A percentile compares a stretch with the other conserved stretches of the same genome.
Conservation (phyloP, 2,329 filamentous ascomycete species). For the Sordariomycetes sp. region DNA sequence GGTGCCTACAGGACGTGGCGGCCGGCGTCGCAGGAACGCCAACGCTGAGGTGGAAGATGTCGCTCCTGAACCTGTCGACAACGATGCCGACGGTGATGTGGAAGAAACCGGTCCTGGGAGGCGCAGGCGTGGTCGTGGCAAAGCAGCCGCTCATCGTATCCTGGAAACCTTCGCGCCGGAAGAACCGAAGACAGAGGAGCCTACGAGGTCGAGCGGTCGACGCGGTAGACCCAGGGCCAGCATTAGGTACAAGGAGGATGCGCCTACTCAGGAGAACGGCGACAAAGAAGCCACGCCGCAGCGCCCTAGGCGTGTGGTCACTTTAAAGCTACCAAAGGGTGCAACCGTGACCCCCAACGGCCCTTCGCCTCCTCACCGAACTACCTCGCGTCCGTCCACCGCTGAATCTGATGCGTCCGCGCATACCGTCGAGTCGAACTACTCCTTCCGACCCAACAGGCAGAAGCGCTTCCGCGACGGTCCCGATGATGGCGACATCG, state of each 20-base stretch:
- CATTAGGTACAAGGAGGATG: too few species aligned
- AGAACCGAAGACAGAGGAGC: too few species aligned
- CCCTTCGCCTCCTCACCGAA: too few species aligned
- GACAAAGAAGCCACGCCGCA: too few species aligned
- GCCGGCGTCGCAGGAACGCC: slow-evolving; percentile 21
- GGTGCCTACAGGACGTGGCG: slow-evolving; percentile 19
- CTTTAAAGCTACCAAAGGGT: slow-evolving; percentile 29
- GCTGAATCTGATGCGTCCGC: slow-evolving; percentile 42
- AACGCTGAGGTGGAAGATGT: slow-evolving; percentile 16
- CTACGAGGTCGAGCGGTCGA: too few species aligned
- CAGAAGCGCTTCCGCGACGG: slow-evolving; percentile 44
- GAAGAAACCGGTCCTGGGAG: slow-evolving; percentile 8
- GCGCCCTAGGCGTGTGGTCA: too few species aligned
- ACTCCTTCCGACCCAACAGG: slow-evolving; percentile 45
- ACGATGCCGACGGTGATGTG: slow-evolving; percentile 21
- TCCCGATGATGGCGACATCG: slow-evolving; percentile 29
- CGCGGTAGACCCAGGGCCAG: too few species aligned
- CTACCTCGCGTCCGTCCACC: slow-evolving; percentile 37
- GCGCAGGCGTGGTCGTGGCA: slow-evolving; percentile 20
- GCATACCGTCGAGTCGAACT: slow-evolving; percentile 39
- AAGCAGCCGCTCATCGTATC: too few species aligned
- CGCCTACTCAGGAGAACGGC: too few species aligned
- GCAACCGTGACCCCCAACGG: slow-evolving; percentile 30
- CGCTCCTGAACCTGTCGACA: slow-evolving; percentile 20
- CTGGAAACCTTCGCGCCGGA: too few species aligned